Conservation (phyloP, 2,329 filamentous ascomycete species). For the Arthrobotrys sinensis region DNA sequence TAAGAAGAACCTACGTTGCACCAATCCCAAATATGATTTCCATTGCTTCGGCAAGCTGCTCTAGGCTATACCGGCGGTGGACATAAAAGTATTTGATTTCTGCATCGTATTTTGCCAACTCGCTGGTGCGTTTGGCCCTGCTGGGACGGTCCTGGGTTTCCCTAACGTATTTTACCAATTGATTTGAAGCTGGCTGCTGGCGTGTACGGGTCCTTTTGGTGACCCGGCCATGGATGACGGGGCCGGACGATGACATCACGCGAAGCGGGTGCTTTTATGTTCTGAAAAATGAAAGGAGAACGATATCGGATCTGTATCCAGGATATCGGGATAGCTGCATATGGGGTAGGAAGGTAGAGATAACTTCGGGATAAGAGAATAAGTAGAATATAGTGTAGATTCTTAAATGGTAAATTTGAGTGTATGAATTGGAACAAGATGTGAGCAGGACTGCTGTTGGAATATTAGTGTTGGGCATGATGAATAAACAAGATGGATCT, state of each 20-base stretch:
- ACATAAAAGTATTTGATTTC: slow-evolving; percentile 35
- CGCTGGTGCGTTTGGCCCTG: slow-evolving; percentile 7
- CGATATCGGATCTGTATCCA: too few relatives aligned
- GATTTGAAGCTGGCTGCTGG: neutral
- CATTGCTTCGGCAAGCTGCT: slow-evolving; percentile 20
- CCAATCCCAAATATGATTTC: slow-evolving; percentile 20
- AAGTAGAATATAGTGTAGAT: too few relatives aligned
- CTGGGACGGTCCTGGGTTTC: neutral
- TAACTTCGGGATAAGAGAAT: too few relatives aligned
- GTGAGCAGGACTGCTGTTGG: too few relatives aligned
- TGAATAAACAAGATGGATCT: neutral
- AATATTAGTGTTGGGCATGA: too few relatives aligned
- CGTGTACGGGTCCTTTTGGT: neutral
- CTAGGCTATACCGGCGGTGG: slow-evolving; percentile 10
- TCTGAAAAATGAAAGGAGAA: too few relatives aligned
- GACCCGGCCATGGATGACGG: slow-evolving; percentile 16
- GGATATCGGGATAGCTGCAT: too few relatives aligned
- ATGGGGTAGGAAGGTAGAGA: too few relatives aligned
- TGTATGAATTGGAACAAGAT: too few relatives aligned
- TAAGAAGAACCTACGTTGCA: slow-evolving; percentile 42
- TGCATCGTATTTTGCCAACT: slow-evolving; percentile 14
- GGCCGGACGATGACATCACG: slow-evolving; percentile 1
- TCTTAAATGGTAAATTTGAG: too few relatives aligned
- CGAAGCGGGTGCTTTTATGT: neutral
- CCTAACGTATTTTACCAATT: neutral